These are phyloP conservation scores for Botrytis tulipae DNA, from an alignment of 2,329 filamentous ascomycete genomes.

Conservation along the genomic window DNA sequence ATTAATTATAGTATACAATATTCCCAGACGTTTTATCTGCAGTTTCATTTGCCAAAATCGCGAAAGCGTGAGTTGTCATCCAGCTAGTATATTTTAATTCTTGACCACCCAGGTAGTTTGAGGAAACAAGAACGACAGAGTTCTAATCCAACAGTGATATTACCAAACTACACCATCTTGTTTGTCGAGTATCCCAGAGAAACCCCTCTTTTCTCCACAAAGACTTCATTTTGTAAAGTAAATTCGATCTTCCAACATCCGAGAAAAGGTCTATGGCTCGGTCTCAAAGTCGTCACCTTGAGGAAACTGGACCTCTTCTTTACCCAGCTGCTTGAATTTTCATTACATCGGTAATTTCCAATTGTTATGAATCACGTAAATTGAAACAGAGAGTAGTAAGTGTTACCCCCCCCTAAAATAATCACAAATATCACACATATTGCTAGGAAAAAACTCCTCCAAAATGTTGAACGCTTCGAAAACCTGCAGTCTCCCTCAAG, in stretches of 20 bases:
- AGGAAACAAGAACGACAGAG: not conserved
- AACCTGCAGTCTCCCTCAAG: not conserved
- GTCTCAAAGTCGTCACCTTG: accelerated
- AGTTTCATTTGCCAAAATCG: not conserved
- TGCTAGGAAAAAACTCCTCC: not conserved
- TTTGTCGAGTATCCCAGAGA: accelerated
- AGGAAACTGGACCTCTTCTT: too few relatives aligned
- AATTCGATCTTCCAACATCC: not conserved
- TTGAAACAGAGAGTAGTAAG: not conserved
- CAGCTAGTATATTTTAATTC: accelerated
- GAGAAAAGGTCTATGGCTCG: not conserved
- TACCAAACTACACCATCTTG: not conserved
- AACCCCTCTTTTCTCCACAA: accelerated
- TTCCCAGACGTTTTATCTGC: not conserved
- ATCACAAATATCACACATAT: not conserved
- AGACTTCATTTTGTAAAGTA: accelerated
- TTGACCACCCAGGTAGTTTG: not conserved
- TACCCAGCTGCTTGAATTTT: accelerated
- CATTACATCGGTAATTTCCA: not conserved
- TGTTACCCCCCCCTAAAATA: accelerated
- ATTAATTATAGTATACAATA: too few relatives aligned
- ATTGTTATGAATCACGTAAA: accelerated
- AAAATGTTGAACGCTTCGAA: not conserved
- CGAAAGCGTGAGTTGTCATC: not conserved
- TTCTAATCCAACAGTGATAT: not conserved